Evolutionary conservation across 2,329 filamentous ascomycete genomes (phyloP).

Genomic region (Immersiporthe knoxdaviesiana): DNA sequence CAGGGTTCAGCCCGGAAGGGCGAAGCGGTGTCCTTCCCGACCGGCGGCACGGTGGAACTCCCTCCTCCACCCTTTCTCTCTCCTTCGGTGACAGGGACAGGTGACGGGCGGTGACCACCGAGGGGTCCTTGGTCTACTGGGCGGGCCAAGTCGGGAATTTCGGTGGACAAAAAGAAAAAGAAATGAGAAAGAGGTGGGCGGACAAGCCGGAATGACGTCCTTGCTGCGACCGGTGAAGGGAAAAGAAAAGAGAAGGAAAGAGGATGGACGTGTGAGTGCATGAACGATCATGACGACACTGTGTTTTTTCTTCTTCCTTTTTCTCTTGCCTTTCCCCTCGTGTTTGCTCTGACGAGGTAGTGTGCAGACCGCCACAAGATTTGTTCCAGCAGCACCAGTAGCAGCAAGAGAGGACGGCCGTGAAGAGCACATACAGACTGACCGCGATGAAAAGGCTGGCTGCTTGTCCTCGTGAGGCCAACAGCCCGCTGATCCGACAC

Average conservation of each 20-base stretch:
- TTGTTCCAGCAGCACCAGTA: neutral
- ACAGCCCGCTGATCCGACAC: neutral
- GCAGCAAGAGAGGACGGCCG: neutral
- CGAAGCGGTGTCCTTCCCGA: neutral
- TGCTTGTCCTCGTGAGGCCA: neutral
- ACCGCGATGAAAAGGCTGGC: neutral
- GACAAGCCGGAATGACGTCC: neutral
- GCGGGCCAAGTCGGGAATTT: neutral
- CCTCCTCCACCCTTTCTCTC: neutral
- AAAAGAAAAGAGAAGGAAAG: neutral
- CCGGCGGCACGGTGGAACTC: neutral
- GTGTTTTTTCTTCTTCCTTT: neutral
- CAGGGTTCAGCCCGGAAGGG: neutral
- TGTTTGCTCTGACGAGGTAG: neutral
- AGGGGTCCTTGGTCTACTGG: neutral
- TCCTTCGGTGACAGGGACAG: conserved; percentile 1
- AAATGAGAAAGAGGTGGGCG: neutral
- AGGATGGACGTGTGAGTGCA: neutral
- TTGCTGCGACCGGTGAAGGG: neutral
- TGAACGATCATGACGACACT: conserved; percentile 10
- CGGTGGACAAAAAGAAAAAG: neutral
- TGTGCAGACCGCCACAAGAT: neutral
- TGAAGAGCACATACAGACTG: neutral
- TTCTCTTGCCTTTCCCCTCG: neutral
- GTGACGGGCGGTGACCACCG: conserved; percentile 11